Conservation (phyloP, 345 rosid genomes). For the Gossypium ekmanianum region DNA sequence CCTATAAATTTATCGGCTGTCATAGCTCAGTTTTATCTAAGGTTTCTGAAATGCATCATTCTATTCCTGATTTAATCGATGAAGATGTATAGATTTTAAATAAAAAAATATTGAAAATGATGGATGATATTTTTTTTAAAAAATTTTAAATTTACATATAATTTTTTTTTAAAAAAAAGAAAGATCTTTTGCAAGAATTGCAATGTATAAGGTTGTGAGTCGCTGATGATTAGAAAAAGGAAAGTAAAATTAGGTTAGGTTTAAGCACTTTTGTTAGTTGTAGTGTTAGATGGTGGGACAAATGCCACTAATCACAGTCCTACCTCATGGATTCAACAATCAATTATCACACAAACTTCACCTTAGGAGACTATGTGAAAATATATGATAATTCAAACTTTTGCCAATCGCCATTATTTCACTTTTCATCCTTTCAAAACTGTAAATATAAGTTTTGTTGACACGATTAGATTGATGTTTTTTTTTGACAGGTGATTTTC, state of each 20-base stretch:
- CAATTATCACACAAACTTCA: neutral
- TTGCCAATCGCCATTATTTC: neutral
- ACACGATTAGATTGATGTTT: neutral
- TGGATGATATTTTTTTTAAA: too few species aligned
- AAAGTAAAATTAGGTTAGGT: neutral
- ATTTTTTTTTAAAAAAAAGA: neutral
- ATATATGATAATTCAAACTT: neutral
- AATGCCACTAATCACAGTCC: neutral
- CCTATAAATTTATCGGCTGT: too few species aligned
- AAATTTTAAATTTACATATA: too few species aligned
- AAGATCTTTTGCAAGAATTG: neutral
- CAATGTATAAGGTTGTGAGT: neutral
- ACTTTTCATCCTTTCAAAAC: neutral
- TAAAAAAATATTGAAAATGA: too few species aligned
- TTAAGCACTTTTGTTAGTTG: conserved; percentile 8
- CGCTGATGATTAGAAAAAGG: neutral
- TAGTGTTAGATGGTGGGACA: conserved; percentile 14
- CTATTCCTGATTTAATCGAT: too few species aligned
- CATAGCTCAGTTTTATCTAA: too few species aligned
- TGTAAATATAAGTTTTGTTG: neutral
- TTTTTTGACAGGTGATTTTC: too few species aligned
- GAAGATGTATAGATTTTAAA: too few species aligned
- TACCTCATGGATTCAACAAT: neutral
- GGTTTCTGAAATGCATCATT: too few species aligned
- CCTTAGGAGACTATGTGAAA: too few species aligned